phyloP scores from a whole-genome alignment of 768 basidiomycete genomes.

The Termitomyces sp. region DNA sequence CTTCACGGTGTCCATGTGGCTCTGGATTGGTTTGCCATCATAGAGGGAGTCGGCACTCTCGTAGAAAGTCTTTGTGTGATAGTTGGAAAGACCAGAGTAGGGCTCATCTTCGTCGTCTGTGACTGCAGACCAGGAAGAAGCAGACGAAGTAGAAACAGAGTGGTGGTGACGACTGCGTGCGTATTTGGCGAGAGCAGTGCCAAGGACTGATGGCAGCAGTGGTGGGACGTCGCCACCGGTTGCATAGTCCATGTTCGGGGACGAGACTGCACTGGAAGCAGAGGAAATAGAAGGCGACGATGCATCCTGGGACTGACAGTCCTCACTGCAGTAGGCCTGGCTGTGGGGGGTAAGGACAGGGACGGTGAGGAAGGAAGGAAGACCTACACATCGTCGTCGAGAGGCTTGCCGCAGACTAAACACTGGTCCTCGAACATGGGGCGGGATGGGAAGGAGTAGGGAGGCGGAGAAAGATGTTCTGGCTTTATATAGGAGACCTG shows the following conservation, averaged over 20 bases:
- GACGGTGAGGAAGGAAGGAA: slow-evolving; percentile 16
- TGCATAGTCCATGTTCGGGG: slow-evolving; percentile 56
- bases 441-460: slow-evolving; percentile 10
- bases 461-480: slow-evolving; percentile 9
- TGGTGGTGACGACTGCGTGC: slow-evolving; percentile 41
- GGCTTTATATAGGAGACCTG: slow-evolving; percentile 34
- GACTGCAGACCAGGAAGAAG: slow-evolving; percentile 61
- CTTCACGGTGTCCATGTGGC: slow-evolving; percentile 30
- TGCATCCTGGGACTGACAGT: slow-evolving; percentile 59
- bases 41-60: slow-evolving; percentile 38
- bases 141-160: slow-evolving; percentile 61
- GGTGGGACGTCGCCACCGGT: slow-evolving; percentile 61
- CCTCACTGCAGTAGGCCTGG: slow-evolving; percentile 67
- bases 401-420: slow-evolving; percentile 65
- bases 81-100: slow-evolving; percentile 27
- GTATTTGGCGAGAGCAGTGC: slow-evolving; percentile 48
- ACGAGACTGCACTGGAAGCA: slow-evolving; percentile 65
- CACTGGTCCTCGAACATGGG: slow-evolving; percentile 80
- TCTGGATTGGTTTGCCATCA: slow-evolving; percentile 39
- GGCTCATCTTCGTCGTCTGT: slow-evolving; percentile 66
- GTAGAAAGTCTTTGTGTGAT: slow-evolving; percentile 29
- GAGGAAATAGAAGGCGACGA: slow-evolving; percentile 68
- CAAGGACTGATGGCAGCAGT: slow-evolving; percentile 64
- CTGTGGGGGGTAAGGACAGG: slow-evolving; percentile 31
- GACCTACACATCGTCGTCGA: slow-evolving; percentile 60